Base-by-base conservation (phyloP, 805 yeast genomes). In the Saturnispora sekii region DNA sequence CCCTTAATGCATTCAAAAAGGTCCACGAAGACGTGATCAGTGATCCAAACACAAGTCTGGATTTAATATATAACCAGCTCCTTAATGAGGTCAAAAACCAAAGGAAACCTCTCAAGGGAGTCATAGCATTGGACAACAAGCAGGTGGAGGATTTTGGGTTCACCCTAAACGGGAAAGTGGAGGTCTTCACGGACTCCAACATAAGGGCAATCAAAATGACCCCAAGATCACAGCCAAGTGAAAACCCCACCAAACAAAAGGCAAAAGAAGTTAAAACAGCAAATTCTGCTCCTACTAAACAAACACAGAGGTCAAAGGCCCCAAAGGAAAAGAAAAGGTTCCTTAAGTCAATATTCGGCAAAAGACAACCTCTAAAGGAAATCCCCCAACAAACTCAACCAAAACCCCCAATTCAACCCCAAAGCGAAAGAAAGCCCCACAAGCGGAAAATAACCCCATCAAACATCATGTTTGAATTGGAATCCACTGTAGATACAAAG, bases 201-300 rank as follows among this genome's bases (percentile, higher is more conserved):
- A 61, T 72, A 51, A 38, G 60, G 52, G 50, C 55, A 31, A 68
- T 83, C 11, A 61, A 77, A 6, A 87, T 89, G 2, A 76, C 80
- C 3, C 0, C 89, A 86, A 0, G 77, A 76, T 8, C 80, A 74
- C 56, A 79, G 75, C 50, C 72, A 79, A 15, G 32, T 28, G 14
- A 11, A 17, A 33, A 16, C 17, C n/a, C 6, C 16, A 33, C 9
- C 30, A 30, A 32, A 33, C 31, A n/a, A 10, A 42, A 30, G 3
- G 43, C 51, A 47, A 15, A 6, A 32, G 26, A 52, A 26, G 15
- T 32, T 14, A n/a, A 29, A 35, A 16, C 17, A 17, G 8, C 30
- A 14, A 31, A 10, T 10, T 5, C 14, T 12, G 33, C 28, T n/a
- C 28, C 14, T 8, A 17, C 12, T 28, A 18, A 10, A 32, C 15